Evolutionary conservation across 2,329 filamentous ascomycete species (phyloP), one percentile per base, ranked within the genome.

Genomic region (Colletotrichum sublineola): DNA sequence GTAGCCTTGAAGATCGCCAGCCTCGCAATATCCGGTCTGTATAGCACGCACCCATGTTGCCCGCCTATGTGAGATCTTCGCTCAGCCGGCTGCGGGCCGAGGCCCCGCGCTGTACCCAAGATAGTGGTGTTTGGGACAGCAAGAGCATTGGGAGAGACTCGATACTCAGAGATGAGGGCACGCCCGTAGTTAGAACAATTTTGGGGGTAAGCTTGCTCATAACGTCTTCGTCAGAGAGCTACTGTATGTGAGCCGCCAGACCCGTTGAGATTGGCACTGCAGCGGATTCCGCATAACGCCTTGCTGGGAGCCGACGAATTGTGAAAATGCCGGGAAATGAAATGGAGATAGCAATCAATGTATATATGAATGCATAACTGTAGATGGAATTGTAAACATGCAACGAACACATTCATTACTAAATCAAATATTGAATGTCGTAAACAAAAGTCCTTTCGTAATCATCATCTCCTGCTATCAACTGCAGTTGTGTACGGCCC

Each of bases 171-270:
- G 84, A 84, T 29, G 81, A 78, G 5, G 81, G 80, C 9, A 76
- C 76, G 9, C 84, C 84, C 1, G 84, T 86, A 58, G 86, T 79
- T 20, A 86, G 73, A 11, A 81, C 75, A 36, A 82, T 79, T 66
- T 83, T 62, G 14, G 15, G 20, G 29, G 44, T 12, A 24, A 66
- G 63, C 55, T 67, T 64, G 44, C 48, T 58, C 7, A 55, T 3
- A 14, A 73, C 48, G 44, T 5, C 53, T 40, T 73, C 42, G 44
- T 42, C 67, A 55, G 7, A 67, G 65, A n/a, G 74, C 68, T 20
- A 64, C 70, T n/a, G 72, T 68, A 2, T 68, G 57, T 11, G 24
- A 40, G 36, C 68, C 72, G 14, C 73, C 70, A 33, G 73, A 67
- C 1, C 74, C 67, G 31, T 57, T 2, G 29, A 46, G 52, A 18